Percentiles rank a stretch among this genome's conserved stretches.
Evolutionary conservation across 2,329 filamentous ascomycete genomes (phyloP).

Genomic region (Cercospora berteroae): DNA sequence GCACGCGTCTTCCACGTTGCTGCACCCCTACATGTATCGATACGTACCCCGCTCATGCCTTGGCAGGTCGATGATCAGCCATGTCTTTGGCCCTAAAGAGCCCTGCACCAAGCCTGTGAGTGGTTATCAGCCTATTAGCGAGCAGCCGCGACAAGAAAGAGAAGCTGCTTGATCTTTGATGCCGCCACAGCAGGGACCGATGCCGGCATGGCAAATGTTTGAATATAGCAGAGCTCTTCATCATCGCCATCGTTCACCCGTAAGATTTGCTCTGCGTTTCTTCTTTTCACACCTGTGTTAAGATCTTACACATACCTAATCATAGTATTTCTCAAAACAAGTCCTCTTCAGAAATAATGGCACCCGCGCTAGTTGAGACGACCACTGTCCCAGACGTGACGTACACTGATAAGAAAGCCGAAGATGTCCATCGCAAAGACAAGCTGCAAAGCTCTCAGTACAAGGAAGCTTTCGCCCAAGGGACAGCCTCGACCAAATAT

Average conservation of each 20-base stretch:
- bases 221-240: constrained; percentile 17
- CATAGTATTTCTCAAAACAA: neutral
- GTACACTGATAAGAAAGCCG: constrained; percentile 25
- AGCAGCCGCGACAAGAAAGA: constrained; percentile 14
- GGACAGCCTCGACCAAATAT: constrained; percentile 46
- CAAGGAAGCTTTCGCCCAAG: constrained; percentile 47
- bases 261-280: neutral
- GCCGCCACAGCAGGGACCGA: constrained; percentile 17
- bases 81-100: neutral
- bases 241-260: neutral
- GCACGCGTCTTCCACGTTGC: constrained; percentile 17
- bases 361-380: constrained; percentile 45
- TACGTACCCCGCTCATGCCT: constrained; percentile 1
- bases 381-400: constrained; percentile 24
- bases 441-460: constrained; percentile 32
- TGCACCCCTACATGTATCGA: neutral
- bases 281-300: neutral
- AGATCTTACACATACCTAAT: neutral
- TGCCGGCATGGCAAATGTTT: constrained; percentile 24
- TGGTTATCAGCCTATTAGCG: constrained; percentile 16
- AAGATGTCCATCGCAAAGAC: constrained; percentile 30
- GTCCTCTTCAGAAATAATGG: constrained; percentile 36
- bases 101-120: neutral
- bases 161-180: constrained; percentile 18
- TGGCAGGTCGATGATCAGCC: constrained; percentile 3